These are phyloP conservation scores for Gnetum montanum DNA, from an alignment of 75 land plant species.

Conservation along the genomic window DNA sequence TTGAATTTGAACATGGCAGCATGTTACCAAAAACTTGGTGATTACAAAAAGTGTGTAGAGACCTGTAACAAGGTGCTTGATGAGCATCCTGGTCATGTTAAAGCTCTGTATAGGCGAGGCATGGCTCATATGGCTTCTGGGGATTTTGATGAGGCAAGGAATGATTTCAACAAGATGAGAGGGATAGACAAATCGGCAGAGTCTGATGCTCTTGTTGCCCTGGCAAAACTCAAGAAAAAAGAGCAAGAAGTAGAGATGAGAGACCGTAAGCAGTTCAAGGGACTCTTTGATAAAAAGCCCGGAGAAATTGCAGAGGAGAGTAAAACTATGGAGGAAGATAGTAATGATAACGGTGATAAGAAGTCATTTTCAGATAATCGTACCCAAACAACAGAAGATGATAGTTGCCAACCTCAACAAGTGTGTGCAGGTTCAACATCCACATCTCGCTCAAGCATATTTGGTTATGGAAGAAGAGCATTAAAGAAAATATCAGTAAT, in stretches of 20 bases:
- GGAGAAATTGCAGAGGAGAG: constrained; percentile 63
- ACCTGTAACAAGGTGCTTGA: constrained; percentile 69
- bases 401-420: no score
- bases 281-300: constrained; percentile 93
- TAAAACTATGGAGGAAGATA: constrained; percentile 6
- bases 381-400: no score
- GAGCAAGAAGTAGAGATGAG: constrained; percentile 72
- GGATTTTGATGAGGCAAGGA: constrained; percentile 90
- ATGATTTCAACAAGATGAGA: constrained; percentile 84
- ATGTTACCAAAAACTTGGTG: constrained; percentile 75
- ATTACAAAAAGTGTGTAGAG: constrained; percentile 72
- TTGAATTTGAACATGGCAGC: constrained; percentile 93
- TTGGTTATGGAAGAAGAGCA: no score
- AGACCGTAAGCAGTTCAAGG: constrained; percentile 77
- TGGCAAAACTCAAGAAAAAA: constrained; percentile 53
- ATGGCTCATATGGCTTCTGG: constrained; percentile 68
- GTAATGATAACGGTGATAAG: neutral
- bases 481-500: no score
- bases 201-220: constrained; percentile 78
- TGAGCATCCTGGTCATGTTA: no score
- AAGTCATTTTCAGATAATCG: no score
- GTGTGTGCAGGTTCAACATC: no score
- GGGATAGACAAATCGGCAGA: constrained; percentile 62
- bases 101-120: constrained; percentile 94
- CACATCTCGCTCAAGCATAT: no score